Evolutionary conservation across 805 yeast genomes (phyloP).

Genomic region (Wickerhamiella brachini): DNA sequence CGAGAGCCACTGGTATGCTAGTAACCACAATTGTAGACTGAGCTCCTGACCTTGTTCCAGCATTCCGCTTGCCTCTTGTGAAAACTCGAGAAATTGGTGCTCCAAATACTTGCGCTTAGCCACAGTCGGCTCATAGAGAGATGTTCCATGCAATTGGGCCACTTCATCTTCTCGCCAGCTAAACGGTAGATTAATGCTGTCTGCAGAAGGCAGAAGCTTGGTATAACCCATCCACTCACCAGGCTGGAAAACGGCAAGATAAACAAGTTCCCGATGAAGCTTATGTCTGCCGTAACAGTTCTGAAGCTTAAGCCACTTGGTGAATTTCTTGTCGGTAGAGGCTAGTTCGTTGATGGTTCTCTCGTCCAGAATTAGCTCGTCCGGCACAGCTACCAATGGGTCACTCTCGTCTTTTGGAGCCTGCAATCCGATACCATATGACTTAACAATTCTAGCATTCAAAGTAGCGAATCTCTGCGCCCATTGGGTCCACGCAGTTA

Average conservation of each 20-base stretch:
- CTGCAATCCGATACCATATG: conserved; percentile 6
- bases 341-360: conserved; percentile 7
- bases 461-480: neutral
- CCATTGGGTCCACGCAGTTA: neutral
- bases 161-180: conserved; percentile 17
- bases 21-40: conserved; percentile 18
- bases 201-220: conserved; percentile 17
- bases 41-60: conserved; percentile 4
- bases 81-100: conserved; percentile 14
- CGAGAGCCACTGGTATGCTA: conserved; percentile 26
- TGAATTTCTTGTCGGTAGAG: conserved; percentile 3
- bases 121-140: conserved; percentile 18
- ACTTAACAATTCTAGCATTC: conserved; percentile 2
- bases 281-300: conserved; percentile 2
- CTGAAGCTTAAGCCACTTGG: conserved; percentile 8
- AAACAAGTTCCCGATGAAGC: conserved; percentile 14
- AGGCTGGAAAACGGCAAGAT: conserved; percentile 7
- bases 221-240: conserved; percentile 16
- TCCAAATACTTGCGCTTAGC: conserved; percentile 15
- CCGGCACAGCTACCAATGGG: conserved; percentile 9
- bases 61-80: neutral
- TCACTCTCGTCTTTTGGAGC: neutral
- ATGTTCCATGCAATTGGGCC: conserved; percentile 14
- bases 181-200: conserved; percentile 22
- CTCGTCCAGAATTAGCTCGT: conserved; percentile 5